phyloP scores from a whole-genome alignment of 2,329 filamentous ascomycete genomes.

The Neopestalotiopsis rosae region DNA sequence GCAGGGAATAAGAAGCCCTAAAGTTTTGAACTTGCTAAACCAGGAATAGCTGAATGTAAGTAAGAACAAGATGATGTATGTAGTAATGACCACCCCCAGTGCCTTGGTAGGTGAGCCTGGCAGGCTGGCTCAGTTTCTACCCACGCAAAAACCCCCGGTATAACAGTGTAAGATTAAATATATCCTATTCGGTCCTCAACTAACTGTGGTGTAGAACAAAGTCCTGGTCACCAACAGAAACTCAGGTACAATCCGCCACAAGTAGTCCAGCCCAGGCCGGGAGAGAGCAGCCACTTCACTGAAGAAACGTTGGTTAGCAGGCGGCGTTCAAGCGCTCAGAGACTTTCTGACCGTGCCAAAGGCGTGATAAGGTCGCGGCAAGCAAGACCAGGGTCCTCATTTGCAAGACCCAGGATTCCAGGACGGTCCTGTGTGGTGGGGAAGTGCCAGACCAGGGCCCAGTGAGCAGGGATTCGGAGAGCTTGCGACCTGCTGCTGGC shows the following conservation, averaged over 20 bases:
- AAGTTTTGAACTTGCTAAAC: constrained; percentile 14
- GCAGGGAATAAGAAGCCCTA: constrained; percentile 15
- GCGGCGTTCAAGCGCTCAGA: neutral
- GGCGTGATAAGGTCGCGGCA: constrained; percentile 18
- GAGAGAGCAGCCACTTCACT: neutral
- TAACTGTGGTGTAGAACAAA: neutral
- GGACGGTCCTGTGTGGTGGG: constrained; percentile 15
- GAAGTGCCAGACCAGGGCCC: constrained; percentile 12
- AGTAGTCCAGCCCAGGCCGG: neutral
- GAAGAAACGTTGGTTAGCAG: neutral
- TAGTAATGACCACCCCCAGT: constrained; percentile 5
- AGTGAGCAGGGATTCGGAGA: constrained; percentile 14
- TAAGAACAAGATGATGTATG: constrained; percentile 15
- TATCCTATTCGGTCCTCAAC: neutral
- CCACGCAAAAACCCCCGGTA: neutral
- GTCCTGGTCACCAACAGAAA: neutral
- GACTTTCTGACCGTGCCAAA: neutral
- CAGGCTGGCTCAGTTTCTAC: neutral
- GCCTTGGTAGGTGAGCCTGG: neutral
- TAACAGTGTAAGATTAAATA: neutral
- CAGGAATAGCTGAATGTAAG: constrained; percentile 18
- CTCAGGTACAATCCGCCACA: neutral
- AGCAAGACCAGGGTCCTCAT: constrained; percentile 18
- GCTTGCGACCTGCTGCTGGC: constrained; percentile 13
- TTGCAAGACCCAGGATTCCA: constrained; percentile 15